phyloP scores from a whole-genome alignment of 2,329 filamentous ascomycete species.

The Trichoderma polysporum region DNA sequence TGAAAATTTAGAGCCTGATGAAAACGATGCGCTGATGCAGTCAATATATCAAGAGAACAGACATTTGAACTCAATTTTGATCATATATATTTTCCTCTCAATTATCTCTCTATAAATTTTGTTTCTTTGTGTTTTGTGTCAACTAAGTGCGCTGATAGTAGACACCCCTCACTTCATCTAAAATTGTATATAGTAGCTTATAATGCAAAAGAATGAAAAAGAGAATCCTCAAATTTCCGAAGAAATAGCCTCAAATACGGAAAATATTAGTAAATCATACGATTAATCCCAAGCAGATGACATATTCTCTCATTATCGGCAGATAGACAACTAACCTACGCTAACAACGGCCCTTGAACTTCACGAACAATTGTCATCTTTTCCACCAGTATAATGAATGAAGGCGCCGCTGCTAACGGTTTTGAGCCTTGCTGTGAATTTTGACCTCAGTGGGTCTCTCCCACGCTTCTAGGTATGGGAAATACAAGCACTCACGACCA shows the following conservation, averaged over 20 bases:
- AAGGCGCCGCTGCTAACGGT: conserved; percentile 22
- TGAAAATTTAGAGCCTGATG: not conserved
- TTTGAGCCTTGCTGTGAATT: not conserved
- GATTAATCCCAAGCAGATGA: not conserved
- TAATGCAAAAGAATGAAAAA: too few relatives aligned
- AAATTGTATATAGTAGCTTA: too few relatives aligned
- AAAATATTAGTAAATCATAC: not conserved
- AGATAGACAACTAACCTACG: conserved; percentile 26
- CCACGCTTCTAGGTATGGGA: not conserved
- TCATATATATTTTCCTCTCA: too few relatives aligned
- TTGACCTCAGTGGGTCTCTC: not conserved
- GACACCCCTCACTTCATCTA: too few relatives aligned
- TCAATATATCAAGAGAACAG: not conserved
- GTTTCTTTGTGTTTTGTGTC: too few relatives aligned
- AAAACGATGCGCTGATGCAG: not conserved
- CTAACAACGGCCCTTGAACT: conserved; percentile 25
- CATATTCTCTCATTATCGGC: conserved; percentile 19
- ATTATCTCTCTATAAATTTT: too few relatives aligned
- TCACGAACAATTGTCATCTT: conserved; percentile 26
- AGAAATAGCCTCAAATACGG: too few relatives aligned
- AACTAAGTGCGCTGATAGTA: too few relatives aligned
- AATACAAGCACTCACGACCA: not conserved
- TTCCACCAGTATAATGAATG: conserved; percentile 27
- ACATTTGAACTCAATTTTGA: not conserved
- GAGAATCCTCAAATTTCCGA: too few relatives aligned